A percentile compares a stretch with the other conserved stretches of the same genome.
phyloP scores from a whole-genome alignment of 2,329 filamentous ascomycete genomes.

The Amauroascus verrucosus region DNA sequence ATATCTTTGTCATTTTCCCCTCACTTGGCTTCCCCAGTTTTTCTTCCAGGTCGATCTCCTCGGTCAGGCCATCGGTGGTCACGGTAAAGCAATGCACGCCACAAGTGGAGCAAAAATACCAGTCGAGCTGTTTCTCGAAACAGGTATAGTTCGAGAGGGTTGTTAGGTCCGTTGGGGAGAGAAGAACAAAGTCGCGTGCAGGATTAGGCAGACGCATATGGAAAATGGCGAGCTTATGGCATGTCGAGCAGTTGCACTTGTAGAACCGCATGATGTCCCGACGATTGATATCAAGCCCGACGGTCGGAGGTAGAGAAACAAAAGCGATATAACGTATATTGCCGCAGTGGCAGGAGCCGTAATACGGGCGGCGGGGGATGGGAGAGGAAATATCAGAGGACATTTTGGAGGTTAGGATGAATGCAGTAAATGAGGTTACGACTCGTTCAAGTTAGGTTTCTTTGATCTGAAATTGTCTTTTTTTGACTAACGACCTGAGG shows the following conservation, averaged over 20 bases:
- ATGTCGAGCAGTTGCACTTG: conserved; percentile 16
- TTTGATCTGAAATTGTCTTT: too few relatives aligned
- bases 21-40: conserved; percentile 6
- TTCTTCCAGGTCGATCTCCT: conserved; percentile 12
- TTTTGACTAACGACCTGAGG: too few relatives aligned
- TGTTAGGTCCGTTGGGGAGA: conserved; percentile 11
- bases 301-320: conserved; percentile 11
- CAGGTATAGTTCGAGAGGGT: conserved; percentile 12
- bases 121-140: not conserved
- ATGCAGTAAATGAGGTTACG: too few relatives aligned
- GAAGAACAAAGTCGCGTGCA: conserved; percentile 12
- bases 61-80: conserved; percentile 3
- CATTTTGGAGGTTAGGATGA: not conserved
- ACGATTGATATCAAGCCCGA: conserved; percentile 4
- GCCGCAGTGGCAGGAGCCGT: conserved; percentile 15
- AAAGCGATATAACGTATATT: conserved; percentile 13
- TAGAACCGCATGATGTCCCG: conserved; percentile 11
- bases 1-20: conserved; percentile 12
- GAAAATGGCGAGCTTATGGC: conserved; percentile 13
- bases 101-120: conserved; percentile 13
- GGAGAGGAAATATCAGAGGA: not conserved
- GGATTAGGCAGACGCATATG: conserved; percentile 14
- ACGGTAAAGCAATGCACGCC: conserved; percentile 12
- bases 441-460: too few relatives aligned
- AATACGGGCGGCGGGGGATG: conserved; percentile 7